Percentiles rank a stretch among this genome's conserved stretches.
phyloP scores from a whole-genome alignment of 208 protist species.

The Acanthamoeba castellanii region DNA sequence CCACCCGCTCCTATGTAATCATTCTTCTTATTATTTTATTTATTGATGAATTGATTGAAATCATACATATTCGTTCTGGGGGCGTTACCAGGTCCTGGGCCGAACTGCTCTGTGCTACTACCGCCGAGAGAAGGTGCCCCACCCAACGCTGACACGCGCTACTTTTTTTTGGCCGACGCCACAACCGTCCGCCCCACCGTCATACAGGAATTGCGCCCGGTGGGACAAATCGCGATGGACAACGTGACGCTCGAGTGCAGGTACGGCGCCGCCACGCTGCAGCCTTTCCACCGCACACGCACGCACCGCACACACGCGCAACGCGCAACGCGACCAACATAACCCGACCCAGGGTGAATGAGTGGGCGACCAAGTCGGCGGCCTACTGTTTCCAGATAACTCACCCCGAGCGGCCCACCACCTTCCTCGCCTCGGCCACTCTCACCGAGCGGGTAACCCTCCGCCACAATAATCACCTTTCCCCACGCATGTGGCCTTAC shows the following conservation, averaged over 20 bases:
- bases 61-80: not conserved
- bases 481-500: not conserved
- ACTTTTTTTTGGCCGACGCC: not conserved
- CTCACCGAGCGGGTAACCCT: not conserved
- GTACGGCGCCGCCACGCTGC: no score
- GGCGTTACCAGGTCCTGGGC: not conserved
- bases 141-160: not conserved
- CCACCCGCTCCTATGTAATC: not conserved
- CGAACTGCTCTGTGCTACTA: conserved; percentile 31
- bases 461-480: not conserved
- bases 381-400: conserved; percentile 34
- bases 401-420: not conserved
- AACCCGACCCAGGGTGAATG: not conserved
- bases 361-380: conserved; percentile 32
- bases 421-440: not conserved
- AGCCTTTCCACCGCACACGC: no score
- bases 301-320: not conserved
- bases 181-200: not conserved
- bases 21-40: not conserved
- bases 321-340: no score
- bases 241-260: conserved; percentile 51
- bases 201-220: conserved; percentile 9
- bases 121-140: not conserved
- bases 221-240: conserved; percentile 26
- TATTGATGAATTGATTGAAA: no score